phyloP scores from a whole-genome alignment of 2,329 filamentous ascomycete species.

The Plenodomus biglobosus region DNA sequence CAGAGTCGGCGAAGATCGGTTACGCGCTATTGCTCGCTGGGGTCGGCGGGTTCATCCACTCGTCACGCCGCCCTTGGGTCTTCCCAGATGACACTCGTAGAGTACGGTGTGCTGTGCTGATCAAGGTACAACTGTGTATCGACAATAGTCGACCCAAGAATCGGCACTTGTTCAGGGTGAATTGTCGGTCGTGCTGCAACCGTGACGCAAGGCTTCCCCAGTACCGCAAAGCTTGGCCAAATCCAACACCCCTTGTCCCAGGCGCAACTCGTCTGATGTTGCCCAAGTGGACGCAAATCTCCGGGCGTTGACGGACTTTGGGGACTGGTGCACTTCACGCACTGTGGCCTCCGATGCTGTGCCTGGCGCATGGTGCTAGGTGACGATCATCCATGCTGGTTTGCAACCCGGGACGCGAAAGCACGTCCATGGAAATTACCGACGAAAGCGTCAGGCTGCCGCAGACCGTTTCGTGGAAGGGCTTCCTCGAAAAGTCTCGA shows the following conservation, averaged over 20 bases:
- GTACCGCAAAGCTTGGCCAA: background rate
- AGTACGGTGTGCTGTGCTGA: background rate
- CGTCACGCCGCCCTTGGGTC: background rate
- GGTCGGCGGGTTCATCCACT: background rate
- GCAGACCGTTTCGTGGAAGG: slow-evolving; percentile 14
- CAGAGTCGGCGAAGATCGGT: background rate
- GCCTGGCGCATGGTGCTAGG: slow-evolving; percentile 1
- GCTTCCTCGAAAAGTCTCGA: slow-evolving; percentile 27
- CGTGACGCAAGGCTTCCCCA: background rate
- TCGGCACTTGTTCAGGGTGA: background rate
- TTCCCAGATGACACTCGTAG: background rate
- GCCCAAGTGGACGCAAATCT: background rate
- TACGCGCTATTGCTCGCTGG: background rate
- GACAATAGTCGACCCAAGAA: too few relatives aligned
- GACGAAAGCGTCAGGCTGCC: slow-evolving; percentile 15
- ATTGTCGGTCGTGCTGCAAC: background rate
- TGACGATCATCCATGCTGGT: slow-evolving; percentile 4
- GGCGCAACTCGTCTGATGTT: background rate
- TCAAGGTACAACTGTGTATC: background rate
- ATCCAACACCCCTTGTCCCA: background rate
- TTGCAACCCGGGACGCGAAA: background rate
- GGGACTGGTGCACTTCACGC: background rate
- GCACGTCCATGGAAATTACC: slow-evolving; percentile 1
- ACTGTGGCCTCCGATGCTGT: background rate
- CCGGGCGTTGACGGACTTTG: background rate